Percentiles rank a stretch among this genome's conserved stretches.
phyloP scores from a whole-genome alignment of 805 yeast species.

The Nakazawaea ernobii region DNA sequence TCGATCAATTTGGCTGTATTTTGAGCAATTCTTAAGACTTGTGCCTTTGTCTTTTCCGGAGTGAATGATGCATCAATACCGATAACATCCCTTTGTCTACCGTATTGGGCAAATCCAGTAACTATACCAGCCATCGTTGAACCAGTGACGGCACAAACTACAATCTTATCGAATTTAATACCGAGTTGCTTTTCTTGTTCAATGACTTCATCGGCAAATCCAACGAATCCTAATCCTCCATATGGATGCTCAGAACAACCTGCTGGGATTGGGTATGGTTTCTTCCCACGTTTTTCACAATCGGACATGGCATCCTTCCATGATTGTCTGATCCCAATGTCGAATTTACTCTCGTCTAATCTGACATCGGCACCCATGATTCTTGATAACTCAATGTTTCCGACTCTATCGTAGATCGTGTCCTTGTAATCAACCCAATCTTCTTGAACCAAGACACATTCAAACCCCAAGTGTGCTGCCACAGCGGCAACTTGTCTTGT shows the following conservation, averaged over 20 bases:
- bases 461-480: slow-evolving; percentile 29
- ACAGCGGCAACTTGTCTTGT: slow-evolving; percentile 31
- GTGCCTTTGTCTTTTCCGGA: slow-evolving; percentile 28
- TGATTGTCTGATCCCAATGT: slow-evolving; percentile 29
- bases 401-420: slow-evolving; percentile 29
- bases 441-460: slow-evolving; percentile 30
- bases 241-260: slow-evolving; percentile 31
- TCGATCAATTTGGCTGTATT: slow-evolving; percentile 27
- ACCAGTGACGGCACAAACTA: slow-evolving; percentile 30
- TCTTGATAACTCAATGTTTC: slow-evolving; percentile 30
- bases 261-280: slow-evolving; percentile 32
- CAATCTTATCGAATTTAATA: slow-evolving; percentile 27
- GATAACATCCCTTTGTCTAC: slow-evolving; percentile 27
- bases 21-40: slow-evolving; percentile 28
- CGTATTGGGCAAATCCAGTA: slow-evolving; percentile 28
- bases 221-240: slow-evolving; percentile 31
- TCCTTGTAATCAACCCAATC: slow-evolving; percentile 31
- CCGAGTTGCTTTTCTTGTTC: slow-evolving; percentile 28
- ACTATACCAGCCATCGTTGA: slow-evolving; percentile 30
- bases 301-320: slow-evolving; percentile 26
- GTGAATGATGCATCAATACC: slow-evolving; percentile 31
- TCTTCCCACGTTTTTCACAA: slow-evolving; percentile 22
- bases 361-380: slow-evolving; percentile 31
- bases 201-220: slow-evolving; percentile 28
- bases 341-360: slow-evolving; percentile 27